A percentile compares a stretch with the other conserved stretches of the same genome.
These are phyloP conservation scores for Fusarium stilboides DNA, from an alignment of 2,329 filamentous ascomycete species.

Conservation along the genomic window DNA sequence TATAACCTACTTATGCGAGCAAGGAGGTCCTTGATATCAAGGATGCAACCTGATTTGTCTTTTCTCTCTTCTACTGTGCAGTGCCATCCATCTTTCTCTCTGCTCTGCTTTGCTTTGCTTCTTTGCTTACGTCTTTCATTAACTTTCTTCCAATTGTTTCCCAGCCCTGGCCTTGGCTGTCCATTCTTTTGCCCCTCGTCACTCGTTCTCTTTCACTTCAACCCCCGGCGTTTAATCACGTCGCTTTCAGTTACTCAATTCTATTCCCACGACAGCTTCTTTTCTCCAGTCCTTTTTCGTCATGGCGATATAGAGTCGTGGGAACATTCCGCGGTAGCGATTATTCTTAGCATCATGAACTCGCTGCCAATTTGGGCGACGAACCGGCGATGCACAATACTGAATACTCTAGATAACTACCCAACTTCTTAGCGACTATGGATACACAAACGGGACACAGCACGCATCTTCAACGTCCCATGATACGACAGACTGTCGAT, in stretches of 20 bases:
- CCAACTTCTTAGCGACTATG: slow-evolving; percentile 37
- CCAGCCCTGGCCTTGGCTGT: slow-evolving; percentile 43
- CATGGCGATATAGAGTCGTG: slow-evolving; percentile 35
- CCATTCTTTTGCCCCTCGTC: slow-evolving; percentile 32
- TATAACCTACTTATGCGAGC: slow-evolving; percentile 34
- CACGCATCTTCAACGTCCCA: slow-evolving; percentile 39
- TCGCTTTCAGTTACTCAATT: slow-evolving; percentile 22
- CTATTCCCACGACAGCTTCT: slow-evolving; percentile 8
- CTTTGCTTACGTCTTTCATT: slow-evolving; percentile 37
- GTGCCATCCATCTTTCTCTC: slow-evolving; percentile 16
- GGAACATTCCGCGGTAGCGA: slow-evolving; percentile 17
- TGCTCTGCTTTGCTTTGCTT: slow-evolving; percentile 28
- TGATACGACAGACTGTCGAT: slow-evolving; percentile 45
- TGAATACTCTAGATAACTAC: slow-evolving; percentile 26
- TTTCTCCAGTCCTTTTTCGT: slow-evolving; percentile 8
- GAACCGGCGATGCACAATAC: slow-evolving; percentile 30
- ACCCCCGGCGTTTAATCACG: slow-evolving; percentile 11
- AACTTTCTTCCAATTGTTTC: slow-evolving; percentile 23
- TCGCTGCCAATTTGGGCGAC: slow-evolving; percentile 24
- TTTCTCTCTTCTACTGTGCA: slow-evolving; percentile 8
- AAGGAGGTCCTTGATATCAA: slow-evolving; percentile 42
- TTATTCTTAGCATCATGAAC: slow-evolving; percentile 35
- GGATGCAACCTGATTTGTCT: slow-evolving; percentile 31
- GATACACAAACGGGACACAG: slow-evolving; percentile 38
- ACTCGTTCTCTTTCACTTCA: slow-evolving; percentile 8